Evolutionary conservation across 306 rosid species (phyloP), one percentile per base, ranked within the genome.

Genomic region (Trifolium subterraneum): DNA sequence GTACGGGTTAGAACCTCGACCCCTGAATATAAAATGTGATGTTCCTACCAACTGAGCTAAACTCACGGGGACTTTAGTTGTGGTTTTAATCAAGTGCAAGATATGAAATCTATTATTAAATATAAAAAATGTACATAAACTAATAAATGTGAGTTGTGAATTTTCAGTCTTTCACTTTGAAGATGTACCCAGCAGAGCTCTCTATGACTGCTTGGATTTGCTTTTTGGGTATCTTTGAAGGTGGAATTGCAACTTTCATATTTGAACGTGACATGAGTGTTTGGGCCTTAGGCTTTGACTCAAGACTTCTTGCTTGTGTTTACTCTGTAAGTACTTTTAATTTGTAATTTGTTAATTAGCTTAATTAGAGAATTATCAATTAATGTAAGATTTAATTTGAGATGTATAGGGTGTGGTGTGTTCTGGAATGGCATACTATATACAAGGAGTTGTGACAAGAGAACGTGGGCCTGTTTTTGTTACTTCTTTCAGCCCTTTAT

Each of bases 381-480:
- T 60, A 67, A 35, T 55, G 60, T 68, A 13, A 23, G 7, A 41
- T 1, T 61, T 0, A 41, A 63, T 23, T 70, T 64, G 71, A 42
- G 67, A 27, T 31, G 8, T 62, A 4, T 56, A 95, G 99, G 99
- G 99, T 16, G 78, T 92, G 66, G 86, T 92, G 31, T 95, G 99
- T 69, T 95, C 99, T 50, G 99, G 96, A 45, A 84, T 95, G 72
- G 99, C 99, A 38, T 95, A 88, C 68, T 95, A 90, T 68, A 79
- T 95, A 70, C 99, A 95, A 90, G 99, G 98, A 25, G 76, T 92
- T 50, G 97, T 95, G 47, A 95, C 86, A 14, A 85, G 87, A 67
- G 84, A 88, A 84, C 86, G 92, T 41, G 99, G 99, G 33, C 99
- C 99, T 0, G 99, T 95, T 5, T 95, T 95, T 64, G 92, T 92